Evolutionary conservation across 2,329 filamentous ascomycete genomes (phyloP).

Genomic region (Decorospora gaudefroyi): DNA sequence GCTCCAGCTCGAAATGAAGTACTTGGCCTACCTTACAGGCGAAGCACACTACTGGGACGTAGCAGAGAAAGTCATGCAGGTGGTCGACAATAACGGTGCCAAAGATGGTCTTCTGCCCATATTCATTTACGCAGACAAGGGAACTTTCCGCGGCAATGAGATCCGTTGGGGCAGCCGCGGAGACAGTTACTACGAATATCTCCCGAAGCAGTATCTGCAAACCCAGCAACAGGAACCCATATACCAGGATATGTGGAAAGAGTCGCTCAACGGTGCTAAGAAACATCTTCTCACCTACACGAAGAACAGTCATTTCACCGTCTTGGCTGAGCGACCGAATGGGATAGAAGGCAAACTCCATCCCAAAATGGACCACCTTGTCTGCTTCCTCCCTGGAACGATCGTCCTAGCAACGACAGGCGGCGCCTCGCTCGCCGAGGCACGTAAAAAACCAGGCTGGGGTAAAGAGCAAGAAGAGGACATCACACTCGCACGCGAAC

Average conservation of each 20-base stretch:
- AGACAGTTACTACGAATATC: conserved; percentile 97
- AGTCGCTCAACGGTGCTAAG: conserved; percentile 80
- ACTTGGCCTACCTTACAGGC: conserved; percentile 90
- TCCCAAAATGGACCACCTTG: conserved; percentile 97
- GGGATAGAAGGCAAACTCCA: conserved; percentile 69
- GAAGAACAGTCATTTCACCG: conserved; percentile 76
- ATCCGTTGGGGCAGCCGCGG: conserved; percentile 91
- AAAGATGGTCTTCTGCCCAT: conserved; percentile 88
- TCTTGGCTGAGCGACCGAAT: conserved; percentile 81
- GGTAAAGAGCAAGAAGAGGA: conserved; percentile 79
- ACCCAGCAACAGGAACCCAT: conserved; percentile 83
- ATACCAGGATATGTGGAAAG: conserved; percentile 91
- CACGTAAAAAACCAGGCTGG: conserved; percentile 73
- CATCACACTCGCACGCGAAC: conserved; percentile 81
- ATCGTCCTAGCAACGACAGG: conserved; percentile 87
- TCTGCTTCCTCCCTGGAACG: conserved; percentile 96
- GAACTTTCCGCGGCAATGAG: conserved; percentile 79
- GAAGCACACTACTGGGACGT: conserved; percentile 91
- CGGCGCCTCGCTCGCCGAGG: conserved; percentile 74
- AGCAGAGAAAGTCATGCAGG: conserved; percentile 87
- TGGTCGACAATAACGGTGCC: conserved; percentile 80
- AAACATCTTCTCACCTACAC: conserved; percentile 94
- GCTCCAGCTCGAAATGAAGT: conserved; percentile 95
- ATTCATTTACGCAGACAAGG: conserved; percentile 78
- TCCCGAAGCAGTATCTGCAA: conserved; percentile 98